These are phyloP conservation scores for Nothophoma quercina DNA, from an alignment of 2,329 filamentous ascomycete genomes.

Conservation along the genomic window DNA sequence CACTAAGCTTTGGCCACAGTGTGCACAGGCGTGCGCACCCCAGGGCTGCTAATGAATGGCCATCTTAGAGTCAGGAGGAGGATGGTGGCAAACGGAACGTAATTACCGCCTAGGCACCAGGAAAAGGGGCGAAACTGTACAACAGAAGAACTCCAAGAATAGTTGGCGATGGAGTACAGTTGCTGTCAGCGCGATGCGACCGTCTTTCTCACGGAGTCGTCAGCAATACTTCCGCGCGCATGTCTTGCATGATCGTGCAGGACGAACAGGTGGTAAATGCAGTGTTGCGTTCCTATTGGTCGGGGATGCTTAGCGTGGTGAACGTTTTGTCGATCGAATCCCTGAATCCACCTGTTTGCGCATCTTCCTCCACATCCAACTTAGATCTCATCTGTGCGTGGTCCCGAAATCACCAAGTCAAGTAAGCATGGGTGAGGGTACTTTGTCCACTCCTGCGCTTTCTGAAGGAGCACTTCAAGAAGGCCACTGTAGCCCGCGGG, in stretches of 20 bases:
- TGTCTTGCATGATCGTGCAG: conserved; percentile 6
- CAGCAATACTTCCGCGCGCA: conserved; percentile 1
- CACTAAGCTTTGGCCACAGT: conserved; percentile 13
- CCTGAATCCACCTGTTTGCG: conserved; percentile 11
- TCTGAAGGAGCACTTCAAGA: no score
- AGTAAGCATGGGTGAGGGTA: no score
- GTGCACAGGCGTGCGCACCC: conserved; percentile 12
- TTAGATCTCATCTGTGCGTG: neutral
- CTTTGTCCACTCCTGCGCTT: no score
- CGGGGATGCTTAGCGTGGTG: neutral
- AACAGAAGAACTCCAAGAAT: neutral
- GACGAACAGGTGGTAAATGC: neutral
- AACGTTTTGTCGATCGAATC: conserved; percentile 1
- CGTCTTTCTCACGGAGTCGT: neutral
- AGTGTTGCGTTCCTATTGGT: neutral
- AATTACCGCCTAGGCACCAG: conserved; percentile 18
- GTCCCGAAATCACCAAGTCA: no score
- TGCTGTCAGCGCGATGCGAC: neutral
- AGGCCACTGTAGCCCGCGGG: no score
- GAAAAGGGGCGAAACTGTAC: conserved; percentile 19
- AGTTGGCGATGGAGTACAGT: neutral
- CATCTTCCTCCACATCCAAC: conserved; percentile 6
- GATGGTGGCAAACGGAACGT: conserved; percentile 17
- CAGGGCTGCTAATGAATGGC: conserved; percentile 13
- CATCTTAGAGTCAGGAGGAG: conserved; percentile 19